Evolutionary conservation across 441 rosid species (phyloP), one percentile per base, ranked within the genome.

Genomic region (Adansonia rubrostipa): DNA sequence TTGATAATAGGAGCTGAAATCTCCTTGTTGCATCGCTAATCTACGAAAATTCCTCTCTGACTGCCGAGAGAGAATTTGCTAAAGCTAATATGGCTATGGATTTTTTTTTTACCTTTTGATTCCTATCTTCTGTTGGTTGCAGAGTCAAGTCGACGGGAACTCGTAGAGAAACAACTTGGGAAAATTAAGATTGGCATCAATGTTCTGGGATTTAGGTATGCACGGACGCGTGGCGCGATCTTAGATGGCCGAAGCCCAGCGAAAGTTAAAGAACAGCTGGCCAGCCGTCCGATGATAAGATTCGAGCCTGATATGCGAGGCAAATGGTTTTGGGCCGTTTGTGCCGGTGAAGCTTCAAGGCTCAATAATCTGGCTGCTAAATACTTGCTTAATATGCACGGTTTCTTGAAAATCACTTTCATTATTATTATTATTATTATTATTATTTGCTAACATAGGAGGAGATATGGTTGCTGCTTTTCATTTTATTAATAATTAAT

Each of bases 21-120:
- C 98, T 79, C 98, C 98, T 75, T 88, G 97, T 65, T 93, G 92
- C 96, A 93, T 93, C 71, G 84, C 81, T 85, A 78, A 47, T 73
- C 63, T 28, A 44, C 10, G 70, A 47, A 66, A 75, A 68, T 51
- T 40, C 56, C 48, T 6, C 60, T 71, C 66, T n/a, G 71, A 15
- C 68, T 1, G 71, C 28, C 17, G 20, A 40, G 24, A 57, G 15
- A 58, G 17, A 47, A 36, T 3, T 36, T 13, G 66, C 65, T 20
- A 13, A 14, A 36, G 36, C 53, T 50, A 70, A 24, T 50, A 48
- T 14, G 6, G 58, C 58, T 6, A 5, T 0, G 33, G 17, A 6
- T 54, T 62, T 1, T 0, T 73, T 54, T 14, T 3, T 36, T 5
- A 36, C 24, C n/a, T 3, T 28, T 14, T 9, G 28, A 54, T 72